These are phyloP conservation scores for Monosporozyma unispora DNA, from an alignment of 805 yeast genomes.

Conservation along the genomic window DNA sequence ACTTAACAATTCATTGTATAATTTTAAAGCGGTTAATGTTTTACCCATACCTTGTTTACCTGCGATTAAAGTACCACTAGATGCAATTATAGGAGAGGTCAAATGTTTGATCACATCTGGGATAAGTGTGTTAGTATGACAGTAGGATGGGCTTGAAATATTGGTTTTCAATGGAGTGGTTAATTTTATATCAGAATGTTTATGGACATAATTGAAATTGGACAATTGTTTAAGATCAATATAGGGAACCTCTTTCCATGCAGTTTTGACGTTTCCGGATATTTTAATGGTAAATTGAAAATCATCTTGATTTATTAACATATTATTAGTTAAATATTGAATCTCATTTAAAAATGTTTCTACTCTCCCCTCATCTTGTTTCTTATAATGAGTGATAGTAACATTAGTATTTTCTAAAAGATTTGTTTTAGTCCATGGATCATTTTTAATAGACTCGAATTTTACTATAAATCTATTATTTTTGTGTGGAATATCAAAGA, in stretches of 20 bases:
- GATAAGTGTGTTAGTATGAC: constrained; percentile 1
- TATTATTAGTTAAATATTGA: neutral
- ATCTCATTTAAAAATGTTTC: neutral
- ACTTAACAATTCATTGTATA: constrained; percentile 24
- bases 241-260: neutral
- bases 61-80: constrained; percentile 48
- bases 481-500: constrained; percentile 26
- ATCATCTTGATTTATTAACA: neutral
- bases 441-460: constrained; percentile 32
- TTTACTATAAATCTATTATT: constrained; percentile 28
- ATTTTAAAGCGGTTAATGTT: constrained; percentile 40
- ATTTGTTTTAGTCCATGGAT: constrained; percentile 10
- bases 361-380: neutral
- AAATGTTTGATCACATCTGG: constrained; percentile 9
- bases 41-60: constrained; percentile 85
- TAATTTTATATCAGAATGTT: neutral
- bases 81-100: constrained; percentile 14
- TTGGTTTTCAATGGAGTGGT: neutral
- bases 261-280: neutral
- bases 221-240: neutral
- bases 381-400: neutral
- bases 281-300: neutral
- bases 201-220: neutral
- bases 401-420: constrained; percentile 30
- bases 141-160: neutral